Percentiles rank a stretch among this genome's conserved stretches.
Evolutionary conservation across 805 yeast species (phyloP).

Genomic region (Wickerhamomyces ciferrii): DNA sequence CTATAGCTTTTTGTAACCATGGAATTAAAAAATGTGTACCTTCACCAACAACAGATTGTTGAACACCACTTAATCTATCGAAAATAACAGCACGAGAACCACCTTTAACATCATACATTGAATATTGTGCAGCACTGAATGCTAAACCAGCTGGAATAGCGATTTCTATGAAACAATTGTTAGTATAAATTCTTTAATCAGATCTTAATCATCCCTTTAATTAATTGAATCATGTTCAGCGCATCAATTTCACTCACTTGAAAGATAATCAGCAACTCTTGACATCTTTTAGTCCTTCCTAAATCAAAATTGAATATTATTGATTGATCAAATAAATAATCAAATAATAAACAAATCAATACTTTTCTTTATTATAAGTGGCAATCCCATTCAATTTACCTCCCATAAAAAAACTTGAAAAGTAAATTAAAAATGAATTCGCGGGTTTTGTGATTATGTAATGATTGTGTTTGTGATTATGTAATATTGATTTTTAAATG

Average conservation of each 20-base stretch:
- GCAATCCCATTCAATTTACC: neutral
- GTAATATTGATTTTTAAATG: too few relatives aligned
- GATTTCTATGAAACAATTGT: conserved; percentile 29
- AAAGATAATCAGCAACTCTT: conserved; percentile 32
- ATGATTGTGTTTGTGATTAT: too few relatives aligned
- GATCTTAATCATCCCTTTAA: too few relatives aligned
- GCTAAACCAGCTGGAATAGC: conserved; percentile 73
- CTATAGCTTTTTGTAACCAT: conserved; percentile 90
- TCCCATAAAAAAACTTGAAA: too few relatives aligned
- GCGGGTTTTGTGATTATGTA: too few relatives aligned
- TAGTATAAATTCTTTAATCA: too few relatives aligned
- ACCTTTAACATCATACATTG: conserved; percentile 93
- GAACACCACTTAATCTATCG: conserved; percentile 87
- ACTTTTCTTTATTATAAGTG: conserved; percentile 1
- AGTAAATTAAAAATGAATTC: too few relatives aligned
- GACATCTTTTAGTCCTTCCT: conserved; percentile 25
- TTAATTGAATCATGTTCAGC: neutral
- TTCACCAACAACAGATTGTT: conserved; percentile 85
- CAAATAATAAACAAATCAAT: neutral
- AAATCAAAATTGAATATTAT: neutral
- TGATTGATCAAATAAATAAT: conserved; percentile 1
- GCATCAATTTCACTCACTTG: conserved; percentile 21
- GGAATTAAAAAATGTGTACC: conserved; percentile 95
- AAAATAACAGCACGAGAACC: conserved; percentile 95
- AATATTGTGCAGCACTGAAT: conserved; percentile 67